phyloP scores from a whole-genome alignment of 2,329 filamentous ascomycete species.

The Xylariales sp. region DNA sequence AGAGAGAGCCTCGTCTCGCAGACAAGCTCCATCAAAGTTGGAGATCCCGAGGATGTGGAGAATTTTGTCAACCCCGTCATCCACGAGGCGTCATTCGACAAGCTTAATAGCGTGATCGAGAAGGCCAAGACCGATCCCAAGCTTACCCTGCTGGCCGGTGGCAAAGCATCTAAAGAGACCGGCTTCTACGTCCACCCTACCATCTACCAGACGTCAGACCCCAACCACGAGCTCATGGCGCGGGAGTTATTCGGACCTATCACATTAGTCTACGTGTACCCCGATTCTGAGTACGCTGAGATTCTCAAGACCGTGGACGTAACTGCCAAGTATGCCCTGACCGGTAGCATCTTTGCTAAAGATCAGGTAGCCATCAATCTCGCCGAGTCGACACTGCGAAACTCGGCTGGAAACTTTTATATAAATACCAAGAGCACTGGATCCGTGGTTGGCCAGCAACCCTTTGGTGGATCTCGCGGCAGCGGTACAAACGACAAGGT shows the following conservation, averaged over 20 bases:
- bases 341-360: slow-evolving; percentile 45
- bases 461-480: neutral
- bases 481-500: slow-evolving; percentile 4
- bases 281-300: slow-evolving; percentile 33
- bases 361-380: slow-evolving; percentile 42
- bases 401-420: slow-evolving; percentile 54
- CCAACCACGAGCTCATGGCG: slow-evolving; percentile 38
- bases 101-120: slow-evolving; percentile 40
- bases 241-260: slow-evolving; percentile 46
- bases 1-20: slow-evolving; percentile 17
- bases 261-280: slow-evolving; percentile 41
- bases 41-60: slow-evolving; percentile 25
- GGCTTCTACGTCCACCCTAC: slow-evolving; percentile 45
- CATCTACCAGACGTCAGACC: slow-evolving; percentile 35
- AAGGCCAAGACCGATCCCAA: slow-evolving; percentile 35
- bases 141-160: slow-evolving; percentile 39
- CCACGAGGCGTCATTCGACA: slow-evolving; percentile 39
- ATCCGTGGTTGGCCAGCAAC: slow-evolving; percentile 1
- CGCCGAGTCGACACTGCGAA: slow-evolving; percentile 46
- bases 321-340: slow-evolving; percentile 38
- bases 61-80: slow-evolving; percentile 47
- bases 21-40: slow-evolving; percentile 20
- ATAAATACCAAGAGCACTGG: slow-evolving; percentile 46
- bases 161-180: slow-evolving; percentile 34
- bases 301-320: slow-evolving; percentile 33